Evolutionary conservation across 1,284 basidiomycete genomes (phyloP).

Genomic region (Rhodofomes roseus): DNA sequence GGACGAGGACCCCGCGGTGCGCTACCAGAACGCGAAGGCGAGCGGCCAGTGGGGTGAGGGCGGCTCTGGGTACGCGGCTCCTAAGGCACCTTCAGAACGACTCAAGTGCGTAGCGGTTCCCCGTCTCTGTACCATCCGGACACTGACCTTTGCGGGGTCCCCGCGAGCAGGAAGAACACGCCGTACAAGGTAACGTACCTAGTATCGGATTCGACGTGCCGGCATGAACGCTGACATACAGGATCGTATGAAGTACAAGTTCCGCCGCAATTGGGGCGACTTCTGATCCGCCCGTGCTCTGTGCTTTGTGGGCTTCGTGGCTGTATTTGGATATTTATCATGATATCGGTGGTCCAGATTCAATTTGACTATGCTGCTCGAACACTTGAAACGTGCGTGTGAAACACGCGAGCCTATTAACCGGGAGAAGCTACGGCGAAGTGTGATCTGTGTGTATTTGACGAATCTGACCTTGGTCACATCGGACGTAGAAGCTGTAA

Average conservation of each 20-base stretch:
- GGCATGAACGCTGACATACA: slow-evolving; percentile 40
- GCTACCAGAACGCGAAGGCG: slow-evolving; percentile 51
- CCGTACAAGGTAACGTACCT: slow-evolving; percentile 74
- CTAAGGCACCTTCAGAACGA: slow-evolving; percentile 63
- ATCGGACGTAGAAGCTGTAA: neutral
- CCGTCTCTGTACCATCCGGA: neutral
- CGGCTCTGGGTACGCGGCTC: slow-evolving; percentile 70
- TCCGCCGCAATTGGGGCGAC: slow-evolving; percentile 81
- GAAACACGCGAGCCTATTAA: neutral
- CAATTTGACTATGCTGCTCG: neutral
- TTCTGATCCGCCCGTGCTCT: slow-evolving; percentile 42
- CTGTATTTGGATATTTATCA: slow-evolving; percentile 4
- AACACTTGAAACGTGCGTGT: neutral
- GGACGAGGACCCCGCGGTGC: slow-evolving; percentile 60
- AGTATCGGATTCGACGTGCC: slow-evolving; percentile 5
- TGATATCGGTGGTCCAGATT: neutral
- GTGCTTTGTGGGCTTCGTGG: neutral
- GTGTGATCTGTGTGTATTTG: neutral
- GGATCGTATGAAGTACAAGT: slow-evolving; percentile 79
- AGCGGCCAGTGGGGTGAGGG: slow-evolving; percentile 73
- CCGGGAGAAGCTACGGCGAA: neutral
- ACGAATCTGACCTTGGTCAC: neutral
- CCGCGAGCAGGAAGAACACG: slow-evolving; percentile 57
- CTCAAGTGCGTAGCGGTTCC: slow-evolving; percentile 47
- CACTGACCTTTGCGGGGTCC: neutral